Evolutionary conservation across 192 early-diverging fungal species (phyloP).

Genomic region (Coemansia sp.): DNA sequence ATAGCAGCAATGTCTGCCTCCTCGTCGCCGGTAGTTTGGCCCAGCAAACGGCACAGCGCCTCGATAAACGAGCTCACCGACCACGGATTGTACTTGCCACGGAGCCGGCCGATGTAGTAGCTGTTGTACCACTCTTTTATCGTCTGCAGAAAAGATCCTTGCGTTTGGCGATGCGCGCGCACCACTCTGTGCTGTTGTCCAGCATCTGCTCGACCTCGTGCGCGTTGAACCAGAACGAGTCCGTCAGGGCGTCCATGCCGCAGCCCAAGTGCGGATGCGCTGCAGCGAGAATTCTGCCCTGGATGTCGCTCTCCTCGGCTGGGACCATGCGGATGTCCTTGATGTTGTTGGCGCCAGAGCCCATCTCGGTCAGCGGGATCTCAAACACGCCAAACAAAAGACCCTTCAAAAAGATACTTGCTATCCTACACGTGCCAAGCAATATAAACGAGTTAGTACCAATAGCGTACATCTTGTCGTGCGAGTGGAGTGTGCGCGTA

Average conservation of each 20-base stretch:
- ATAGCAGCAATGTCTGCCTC: not conserved
- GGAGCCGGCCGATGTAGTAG: conserved; percentile 15
- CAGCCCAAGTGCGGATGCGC: conserved; percentile 20
- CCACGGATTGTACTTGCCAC: conserved; percentile 50
- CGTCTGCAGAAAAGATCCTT: conserved; percentile 2
- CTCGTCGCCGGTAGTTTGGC: not conserved
- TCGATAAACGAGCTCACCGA: conserved; percentile 41
- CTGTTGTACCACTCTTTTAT: conserved; percentile 19
- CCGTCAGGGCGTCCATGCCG: conserved; percentile 27
- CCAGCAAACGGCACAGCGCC: conserved; percentile 11
- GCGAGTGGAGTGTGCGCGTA: not conserved
- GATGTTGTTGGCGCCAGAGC: conserved; percentile 40
- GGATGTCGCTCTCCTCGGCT: conserved; percentile 27
- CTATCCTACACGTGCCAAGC: conserved; percentile 18
- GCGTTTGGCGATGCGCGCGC: not conserved
- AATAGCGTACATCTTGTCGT: not conserved
- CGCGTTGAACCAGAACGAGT: conserved; percentile 39
- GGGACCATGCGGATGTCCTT: conserved; percentile 34
- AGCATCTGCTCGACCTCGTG: conserved; percentile 29
- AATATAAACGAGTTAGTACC: not conserved
- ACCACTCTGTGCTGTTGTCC: conserved; percentile 18
- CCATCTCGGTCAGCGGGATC: conserved; percentile 39
- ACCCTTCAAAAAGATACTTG: conserved; percentile 11
- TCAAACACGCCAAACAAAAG: conserved; percentile 35
- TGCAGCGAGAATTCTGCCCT: conserved; percentile 15